Conservation (phyloP, 1,284 basidiomycete genomes). For the Rhodotorula sp. region DNA sequence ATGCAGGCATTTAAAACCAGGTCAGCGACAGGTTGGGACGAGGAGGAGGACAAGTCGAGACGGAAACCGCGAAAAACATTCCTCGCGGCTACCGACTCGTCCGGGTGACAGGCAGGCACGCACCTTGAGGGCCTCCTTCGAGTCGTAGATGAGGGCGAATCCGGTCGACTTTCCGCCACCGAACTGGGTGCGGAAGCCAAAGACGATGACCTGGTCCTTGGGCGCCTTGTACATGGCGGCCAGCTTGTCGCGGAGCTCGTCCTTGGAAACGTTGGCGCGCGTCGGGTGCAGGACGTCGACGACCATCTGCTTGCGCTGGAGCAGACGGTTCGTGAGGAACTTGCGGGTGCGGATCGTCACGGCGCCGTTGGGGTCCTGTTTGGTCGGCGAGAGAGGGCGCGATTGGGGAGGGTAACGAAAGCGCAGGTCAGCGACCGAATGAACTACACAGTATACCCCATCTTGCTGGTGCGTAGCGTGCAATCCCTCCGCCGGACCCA, state of each 20-base stretch:
- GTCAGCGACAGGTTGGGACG: neutral
- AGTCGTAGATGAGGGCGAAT: constrained; percentile 97
- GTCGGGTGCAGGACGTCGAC: constrained; percentile 66
- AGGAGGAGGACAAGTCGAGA: neutral
- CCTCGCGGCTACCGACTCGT: neutral
- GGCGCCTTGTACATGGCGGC: constrained; percentile 65
- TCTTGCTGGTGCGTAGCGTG: neutral
- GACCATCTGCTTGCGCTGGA: constrained; percentile 68
- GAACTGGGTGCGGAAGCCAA: constrained; percentile 77
- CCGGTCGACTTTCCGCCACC: constrained; percentile 98
- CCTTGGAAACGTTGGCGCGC: constrained; percentile 89
- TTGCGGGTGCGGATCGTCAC: constrained; percentile 98
- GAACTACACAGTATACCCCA: neutral
- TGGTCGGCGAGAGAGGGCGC: neutral
- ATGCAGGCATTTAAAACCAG: constrained; percentile 44
- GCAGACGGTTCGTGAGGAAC: constrained; percentile 98
- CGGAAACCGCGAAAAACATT: neutral
- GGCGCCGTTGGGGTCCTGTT: constrained; percentile 61
- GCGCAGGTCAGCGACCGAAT: neutral
- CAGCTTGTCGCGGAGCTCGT: constrained; percentile 91
- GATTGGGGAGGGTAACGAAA: neutral
- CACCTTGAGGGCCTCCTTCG: constrained; percentile 73
- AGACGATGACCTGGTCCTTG: constrained; percentile 61
- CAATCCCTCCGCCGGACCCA: no score
- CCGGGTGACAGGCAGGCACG: neutral